Evolutionary conservation across 2,329 filamentous ascomycete species (phyloP).

Genomic region (Cladosporium sp.): DNA sequence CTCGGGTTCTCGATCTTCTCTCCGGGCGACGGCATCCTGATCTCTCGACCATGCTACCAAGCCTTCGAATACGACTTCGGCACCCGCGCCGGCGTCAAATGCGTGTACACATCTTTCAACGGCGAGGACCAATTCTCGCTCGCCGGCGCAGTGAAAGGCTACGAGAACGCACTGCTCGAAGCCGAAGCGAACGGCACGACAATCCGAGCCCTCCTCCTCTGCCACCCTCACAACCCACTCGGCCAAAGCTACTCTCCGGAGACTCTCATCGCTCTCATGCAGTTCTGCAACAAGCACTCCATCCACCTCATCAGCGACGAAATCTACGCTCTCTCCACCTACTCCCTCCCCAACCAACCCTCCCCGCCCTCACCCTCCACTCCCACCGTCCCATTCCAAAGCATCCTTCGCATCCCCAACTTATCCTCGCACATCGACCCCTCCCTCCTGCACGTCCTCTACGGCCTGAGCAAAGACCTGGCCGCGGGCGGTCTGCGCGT

Average conservation of each 20-base stretch:
- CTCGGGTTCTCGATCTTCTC: slow-evolving; percentile 41
- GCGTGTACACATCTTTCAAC: slow-evolving; percentile 37
- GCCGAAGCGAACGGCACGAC: slow-evolving; percentile 31
- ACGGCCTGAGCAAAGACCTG: slow-evolving; percentile 34
- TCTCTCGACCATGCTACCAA: slow-evolving; percentile 45
- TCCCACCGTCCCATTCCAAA: slow-evolving; percentile 11
- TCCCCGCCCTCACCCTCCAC: slow-evolving; percentile 1
- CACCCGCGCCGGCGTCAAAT: slow-evolving; percentile 37
- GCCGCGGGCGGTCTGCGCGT: slow-evolving; percentile 32
- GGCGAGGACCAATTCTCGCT: slow-evolving; percentile 36
- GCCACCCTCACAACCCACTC: slow-evolving; percentile 44
- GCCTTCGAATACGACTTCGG: slow-evolving; percentile 48
- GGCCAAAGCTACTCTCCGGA: slow-evolving; percentile 27
- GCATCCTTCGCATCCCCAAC: slow-evolving; percentile 7
- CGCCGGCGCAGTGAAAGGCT: slow-evolving; percentile 29
- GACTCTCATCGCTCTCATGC: slow-evolving; percentile 23
- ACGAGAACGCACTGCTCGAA: slow-evolving; percentile 35
- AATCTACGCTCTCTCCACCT: slow-evolving; percentile 34
- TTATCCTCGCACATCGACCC: slow-evolving; percentile 7
- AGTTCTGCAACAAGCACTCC: slow-evolving; percentile 27
- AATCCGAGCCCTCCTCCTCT: slow-evolving; percentile 40
- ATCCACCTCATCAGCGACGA: slow-evolving; percentile 36
- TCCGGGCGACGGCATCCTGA: slow-evolving; percentile 43
- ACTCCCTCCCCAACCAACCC: slow-evolving; percentile 13
- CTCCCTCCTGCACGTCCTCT: slow-evolving; percentile 28